Percentiles rank a stretch among this genome's conserved stretches.
Evolutionary conservation across 495 filamentous ascomycete species (phyloP).

Genomic region (Penicillium goetzii): DNA sequence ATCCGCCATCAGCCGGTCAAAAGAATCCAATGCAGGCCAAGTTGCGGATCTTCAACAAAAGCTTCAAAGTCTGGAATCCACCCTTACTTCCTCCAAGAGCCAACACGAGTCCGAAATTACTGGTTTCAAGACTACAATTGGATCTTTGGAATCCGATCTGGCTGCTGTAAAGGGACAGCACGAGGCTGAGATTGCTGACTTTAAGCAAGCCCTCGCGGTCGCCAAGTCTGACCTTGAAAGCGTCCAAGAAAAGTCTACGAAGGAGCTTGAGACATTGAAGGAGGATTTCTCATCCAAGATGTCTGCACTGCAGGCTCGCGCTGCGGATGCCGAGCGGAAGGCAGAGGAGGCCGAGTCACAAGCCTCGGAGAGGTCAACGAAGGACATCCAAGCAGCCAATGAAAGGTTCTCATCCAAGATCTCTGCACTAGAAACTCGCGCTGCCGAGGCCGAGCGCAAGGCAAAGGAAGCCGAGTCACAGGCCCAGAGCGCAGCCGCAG

Average conservation of each 20-base stretch:
- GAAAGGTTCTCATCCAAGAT: constrained; percentile 57
- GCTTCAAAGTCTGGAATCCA: constrained; percentile 55
- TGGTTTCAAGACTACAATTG: constrained; percentile 58
- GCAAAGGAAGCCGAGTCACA: constrained; percentile 54
- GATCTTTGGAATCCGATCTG: constrained; percentile 59
- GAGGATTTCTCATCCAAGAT: constrained; percentile 57
- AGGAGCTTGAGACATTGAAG: constrained; percentile 62
- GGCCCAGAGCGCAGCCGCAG: constrained; percentile 26
- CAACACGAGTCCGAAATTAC: constrained; percentile 64
- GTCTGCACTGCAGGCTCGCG: constrained; percentile 51
- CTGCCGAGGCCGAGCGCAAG: constrained; percentile 48
- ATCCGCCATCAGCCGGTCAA: constrained; percentile 57
- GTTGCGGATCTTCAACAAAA: constrained; percentile 57
- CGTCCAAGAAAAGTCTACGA: constrained; percentile 48
- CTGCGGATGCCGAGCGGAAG: constrained; percentile 47
- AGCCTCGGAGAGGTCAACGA: constrained; percentile 49
- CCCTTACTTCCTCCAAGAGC: constrained; percentile 56
- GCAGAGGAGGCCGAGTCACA: constrained; percentile 53
- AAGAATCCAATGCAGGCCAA: constrained; percentile 56
- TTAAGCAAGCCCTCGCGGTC: constrained; percentile 57
- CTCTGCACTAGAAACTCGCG: constrained; percentile 50
- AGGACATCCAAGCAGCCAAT: constrained; percentile 61
- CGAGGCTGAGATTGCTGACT: constrained; percentile 63
- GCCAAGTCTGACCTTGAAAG: constrained; percentile 64
- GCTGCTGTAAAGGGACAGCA: constrained; percentile 57